These are phyloP conservation scores for Xerocomus spinulosus DNA, from an alignment of 768 basidiomycete genomes.

Conservation along the genomic window DNA sequence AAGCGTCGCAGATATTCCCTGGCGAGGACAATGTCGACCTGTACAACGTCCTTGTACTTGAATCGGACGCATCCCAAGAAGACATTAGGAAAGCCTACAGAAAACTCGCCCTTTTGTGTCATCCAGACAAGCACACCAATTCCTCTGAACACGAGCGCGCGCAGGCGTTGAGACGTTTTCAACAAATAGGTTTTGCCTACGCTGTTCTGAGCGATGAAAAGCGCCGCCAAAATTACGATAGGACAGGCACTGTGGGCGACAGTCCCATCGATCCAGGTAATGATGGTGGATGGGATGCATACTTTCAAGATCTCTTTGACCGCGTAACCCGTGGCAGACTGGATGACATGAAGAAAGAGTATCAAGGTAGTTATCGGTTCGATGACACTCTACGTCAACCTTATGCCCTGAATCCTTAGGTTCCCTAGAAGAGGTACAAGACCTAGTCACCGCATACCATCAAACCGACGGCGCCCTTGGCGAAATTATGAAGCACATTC, in stretches of 20 bases:
- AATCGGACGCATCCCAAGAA: constrained; percentile 50
- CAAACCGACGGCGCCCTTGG: constrained; percentile 70
- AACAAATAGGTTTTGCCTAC: constrained; percentile 93
- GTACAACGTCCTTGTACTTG: constrained; percentile 66
- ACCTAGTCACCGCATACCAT: constrained; percentile 71
- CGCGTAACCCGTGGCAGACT: constrained; percentile 79
- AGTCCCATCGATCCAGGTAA: constrained; percentile 65
- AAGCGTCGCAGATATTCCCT: constrained; percentile 68
- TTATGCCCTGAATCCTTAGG: constrained; percentile 41
- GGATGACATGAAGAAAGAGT: constrained; percentile 90
- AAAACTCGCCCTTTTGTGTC: constrained; percentile 71
- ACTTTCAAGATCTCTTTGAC: constrained; percentile 89
- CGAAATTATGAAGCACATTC: constrained; percentile 79
- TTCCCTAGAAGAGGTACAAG: constrained; percentile 78
- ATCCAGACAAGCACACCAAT: constrained; percentile 85
- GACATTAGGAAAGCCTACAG: constrained; percentile 85
- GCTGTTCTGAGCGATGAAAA: constrained; percentile 78
- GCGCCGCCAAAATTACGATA: constrained; percentile 73
- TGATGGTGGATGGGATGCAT: constrained; percentile 86
- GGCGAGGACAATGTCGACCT: constrained; percentile 69
- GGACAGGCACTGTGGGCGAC: constrained; percentile 83
- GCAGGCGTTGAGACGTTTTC: constrained; percentile 74
- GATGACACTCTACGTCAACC: background rate
- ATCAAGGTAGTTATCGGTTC: constrained; percentile 58
- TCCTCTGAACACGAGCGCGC: constrained; percentile 57